Percentiles rank a stretch among this genome's conserved stretches.
Evolutionary conservation across 2,329 filamentous ascomycete species (phyloP).

Genomic region (Talaromyces sp.): DNA sequence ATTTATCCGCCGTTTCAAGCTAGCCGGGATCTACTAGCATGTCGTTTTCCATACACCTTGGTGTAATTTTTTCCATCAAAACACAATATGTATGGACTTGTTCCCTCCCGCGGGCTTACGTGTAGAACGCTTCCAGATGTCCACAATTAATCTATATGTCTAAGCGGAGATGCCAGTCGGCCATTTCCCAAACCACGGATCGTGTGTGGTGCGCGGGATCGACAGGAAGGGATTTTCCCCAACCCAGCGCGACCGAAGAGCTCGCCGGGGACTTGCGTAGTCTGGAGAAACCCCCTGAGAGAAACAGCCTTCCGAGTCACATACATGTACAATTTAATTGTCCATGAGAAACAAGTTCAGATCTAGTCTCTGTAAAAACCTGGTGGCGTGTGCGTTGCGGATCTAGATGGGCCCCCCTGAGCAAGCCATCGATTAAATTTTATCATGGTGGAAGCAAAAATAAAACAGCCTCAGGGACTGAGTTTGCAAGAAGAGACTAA

Average conservation of each 20-base stretch:
- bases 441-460: neutral
- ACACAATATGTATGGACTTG: too few relatives aligned
- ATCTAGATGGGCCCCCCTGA: constrained; percentile 10
- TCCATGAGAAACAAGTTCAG: neutral
- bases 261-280: neutral
- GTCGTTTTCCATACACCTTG: too few relatives aligned
- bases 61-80: too few relatives aligned
- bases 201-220: neutral
- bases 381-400: constrained; percentile 10
- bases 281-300: neutral
- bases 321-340: neutral
- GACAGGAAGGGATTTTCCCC: neutral
- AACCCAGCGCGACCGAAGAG: neutral
- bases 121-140: too few relatives aligned
- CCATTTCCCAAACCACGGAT: neutral
- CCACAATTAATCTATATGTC: neutral
- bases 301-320: neutral
- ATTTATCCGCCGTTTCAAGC: neutral
- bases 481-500: neutral
- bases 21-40: too few relatives aligned
- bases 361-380: constrained; percentile 4
- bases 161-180: neutral
- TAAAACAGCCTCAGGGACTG: constrained; percentile 2
- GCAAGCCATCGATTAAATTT: neutral
- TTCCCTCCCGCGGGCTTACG: too few relatives aligned